phyloP scores from a whole-genome alignment of 2,329 filamentous ascomycete species.

The Corynespora cassiicola region DNA sequence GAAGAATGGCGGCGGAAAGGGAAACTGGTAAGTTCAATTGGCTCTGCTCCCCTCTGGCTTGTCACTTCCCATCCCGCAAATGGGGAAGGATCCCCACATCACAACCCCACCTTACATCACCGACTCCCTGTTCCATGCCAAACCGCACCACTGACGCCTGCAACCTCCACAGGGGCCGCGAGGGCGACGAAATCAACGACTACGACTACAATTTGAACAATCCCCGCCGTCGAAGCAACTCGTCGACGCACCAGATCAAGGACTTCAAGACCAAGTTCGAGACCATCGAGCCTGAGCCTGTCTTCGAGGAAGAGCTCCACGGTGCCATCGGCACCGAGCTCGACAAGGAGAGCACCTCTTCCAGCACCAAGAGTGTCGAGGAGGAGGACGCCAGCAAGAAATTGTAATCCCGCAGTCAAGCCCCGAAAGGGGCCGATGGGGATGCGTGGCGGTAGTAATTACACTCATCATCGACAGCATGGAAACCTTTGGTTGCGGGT shows the following conservation, averaged over 20 bases:
- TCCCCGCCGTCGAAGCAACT: conserved; percentile 90
- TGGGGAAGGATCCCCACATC: conserved; percentile 4
- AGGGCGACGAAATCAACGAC: conserved; percentile 85
- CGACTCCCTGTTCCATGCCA: neutral
- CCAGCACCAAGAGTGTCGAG: conserved; percentile 66
- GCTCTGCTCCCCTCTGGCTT: neutral
- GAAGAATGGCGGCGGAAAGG: conserved; percentile 92
- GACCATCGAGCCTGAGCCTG: conserved; percentile 83
- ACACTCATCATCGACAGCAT: conserved; percentile 17
- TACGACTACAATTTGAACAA: conserved; percentile 84
- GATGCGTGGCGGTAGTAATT: conserved; percentile 7
- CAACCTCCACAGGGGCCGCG: conserved; percentile 70
- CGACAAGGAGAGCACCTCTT: conserved; percentile 60
- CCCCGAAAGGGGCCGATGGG: conserved; percentile 18
- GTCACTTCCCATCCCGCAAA: neutral
- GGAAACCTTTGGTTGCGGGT: conserved; percentile 19
- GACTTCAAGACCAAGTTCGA: conserved; percentile 98
- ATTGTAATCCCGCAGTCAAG: conserved; percentile 33
- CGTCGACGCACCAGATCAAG: conserved; percentile 73
- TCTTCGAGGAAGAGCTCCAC: conserved; percentile 87
- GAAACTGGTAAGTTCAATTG: conserved; percentile 78
- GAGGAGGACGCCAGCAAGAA: conserved; percentile 60
- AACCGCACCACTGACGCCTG: conserved; percentile 20
- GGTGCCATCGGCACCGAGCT: conserved; percentile 66
- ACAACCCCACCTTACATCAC: conserved; percentile 15